These are phyloP conservation scores for Penicillium paradoxum DNA, from an alignment of 495 filamentous ascomycete genomes.

Conservation along the genomic window DNA sequence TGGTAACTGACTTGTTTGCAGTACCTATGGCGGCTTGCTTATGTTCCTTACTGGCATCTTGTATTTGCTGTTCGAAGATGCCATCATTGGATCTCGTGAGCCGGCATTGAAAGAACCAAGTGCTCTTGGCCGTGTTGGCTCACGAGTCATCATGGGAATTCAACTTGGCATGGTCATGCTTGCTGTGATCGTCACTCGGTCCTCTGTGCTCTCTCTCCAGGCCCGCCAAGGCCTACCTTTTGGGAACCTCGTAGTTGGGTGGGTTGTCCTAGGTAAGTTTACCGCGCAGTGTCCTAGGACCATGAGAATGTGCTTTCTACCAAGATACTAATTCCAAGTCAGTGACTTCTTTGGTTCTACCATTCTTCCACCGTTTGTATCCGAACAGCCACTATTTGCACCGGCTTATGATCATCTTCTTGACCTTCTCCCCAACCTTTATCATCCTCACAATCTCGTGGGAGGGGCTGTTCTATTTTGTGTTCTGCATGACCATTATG, in stretches of 20 bases:
- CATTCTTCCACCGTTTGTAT: conserved; percentile 73
- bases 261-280: conserved; percentile 70
- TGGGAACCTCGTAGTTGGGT: conserved; percentile 85
- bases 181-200: conserved; percentile 79
- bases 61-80: conserved; percentile 79
- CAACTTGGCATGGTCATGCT: conserved; percentile 79
- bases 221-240: conserved; percentile 81
- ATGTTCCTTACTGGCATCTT: conserved; percentile 75
- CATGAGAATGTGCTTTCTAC: neutral
- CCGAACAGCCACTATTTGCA: conserved; percentile 89
- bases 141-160: conserved; percentile 51
- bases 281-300: neutral
- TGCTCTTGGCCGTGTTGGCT: conserved; percentile 36
- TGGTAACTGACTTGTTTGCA: conserved; percentile 29
- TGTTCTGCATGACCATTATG: conserved; percentile 76
- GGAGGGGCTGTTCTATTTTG: conserved; percentile 94
- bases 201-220: conserved; percentile 75
- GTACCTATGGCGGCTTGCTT: conserved; percentile 67
- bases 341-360: conserved; percentile 74
- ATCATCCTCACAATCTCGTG: conserved; percentile 97
- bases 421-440: conserved; percentile 90
- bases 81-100: conserved; percentile 42
- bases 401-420: conserved; percentile 80
- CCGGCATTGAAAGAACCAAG: conserved; percentile 17
- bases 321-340: conserved; percentile 10